phyloP scores from a whole-genome alignment of 169 alveolate genomes.

The Plasmodium sp. region DNA sequence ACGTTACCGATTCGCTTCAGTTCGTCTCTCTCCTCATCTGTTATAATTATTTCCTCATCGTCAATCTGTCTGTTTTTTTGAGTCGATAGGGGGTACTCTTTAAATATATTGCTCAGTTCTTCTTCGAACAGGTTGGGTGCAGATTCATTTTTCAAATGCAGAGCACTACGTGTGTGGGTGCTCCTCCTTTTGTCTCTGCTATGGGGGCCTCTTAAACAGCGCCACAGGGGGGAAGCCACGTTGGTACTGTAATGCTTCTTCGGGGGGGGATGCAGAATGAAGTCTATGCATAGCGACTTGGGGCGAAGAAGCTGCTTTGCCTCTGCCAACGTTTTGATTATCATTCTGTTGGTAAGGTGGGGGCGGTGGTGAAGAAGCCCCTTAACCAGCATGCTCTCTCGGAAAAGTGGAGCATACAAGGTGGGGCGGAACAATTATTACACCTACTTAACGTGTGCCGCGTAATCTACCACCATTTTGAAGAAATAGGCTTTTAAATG shows the following conservation, averaged over 20 bases:
- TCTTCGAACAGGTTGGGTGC: slow-evolving; percentile 23
- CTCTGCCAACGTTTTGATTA: background rate
- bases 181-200: background rate
- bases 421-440: background rate
- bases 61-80: background rate
- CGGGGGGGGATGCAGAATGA: background rate
- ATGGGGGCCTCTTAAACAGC: background rate
- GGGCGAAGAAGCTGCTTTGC: background rate
- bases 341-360: background rate
- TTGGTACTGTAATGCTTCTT: background rate
- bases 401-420: background rate
- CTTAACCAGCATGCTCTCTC: background rate
- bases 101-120: slow-evolving; percentile 35
- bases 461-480: background rate
- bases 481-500: background rate
- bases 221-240: background rate
- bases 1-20: slow-evolving; percentile 18
- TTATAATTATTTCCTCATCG: slow-evolving; percentile 39
- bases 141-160: background rate
- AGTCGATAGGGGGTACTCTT: slow-evolving; percentile 12
- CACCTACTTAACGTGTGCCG: background rate
- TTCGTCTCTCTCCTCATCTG: background rate
- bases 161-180: background rate
- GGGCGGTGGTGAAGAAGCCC: background rate
- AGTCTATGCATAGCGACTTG: background rate